Conservation (phyloP, 257 asterid species). For the Solanum habrochaites region DNA sequence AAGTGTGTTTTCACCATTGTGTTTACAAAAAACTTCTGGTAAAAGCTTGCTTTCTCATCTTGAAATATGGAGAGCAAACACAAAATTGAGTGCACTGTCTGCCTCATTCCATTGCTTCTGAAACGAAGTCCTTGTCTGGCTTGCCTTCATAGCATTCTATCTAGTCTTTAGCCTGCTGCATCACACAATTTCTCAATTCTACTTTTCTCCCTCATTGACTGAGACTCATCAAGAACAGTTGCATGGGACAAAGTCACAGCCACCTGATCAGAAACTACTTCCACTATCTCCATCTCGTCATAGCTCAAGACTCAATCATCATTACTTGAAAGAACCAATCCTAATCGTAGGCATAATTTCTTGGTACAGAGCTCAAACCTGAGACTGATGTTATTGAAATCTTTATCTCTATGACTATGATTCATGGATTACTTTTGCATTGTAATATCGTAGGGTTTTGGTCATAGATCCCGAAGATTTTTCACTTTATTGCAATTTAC, state of each 20-base stretch:
- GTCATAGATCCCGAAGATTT: background rate
- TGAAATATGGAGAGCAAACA: conserved; percentile 18
- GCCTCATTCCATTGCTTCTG: conserved; percentile 35
- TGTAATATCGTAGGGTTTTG: background rate
- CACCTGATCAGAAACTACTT: conserved; percentile 38
- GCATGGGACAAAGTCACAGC: conserved; percentile 33
- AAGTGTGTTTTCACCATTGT: conserved; percentile 13
- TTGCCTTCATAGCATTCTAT: conserved; percentile 28
- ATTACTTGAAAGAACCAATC: conserved; percentile 18
- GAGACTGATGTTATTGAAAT: background rate
- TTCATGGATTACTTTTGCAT: background rate
- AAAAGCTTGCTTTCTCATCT: conserved; percentile 12
- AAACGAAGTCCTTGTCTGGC: conserved; percentile 23
- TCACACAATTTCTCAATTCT: conserved; percentile 18
- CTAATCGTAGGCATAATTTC: background rate
- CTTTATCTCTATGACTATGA: background rate
- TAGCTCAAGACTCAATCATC: conserved; percentile 11
- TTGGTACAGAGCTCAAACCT: background rate
- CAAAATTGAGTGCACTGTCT: conserved; percentile 22
- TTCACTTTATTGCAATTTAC: background rate
- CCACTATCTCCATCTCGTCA: conserved; percentile 30
- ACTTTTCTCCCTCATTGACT: conserved; percentile 21
- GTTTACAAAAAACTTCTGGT: conserved; percentile 25
- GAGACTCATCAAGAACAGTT: conserved; percentile 32
- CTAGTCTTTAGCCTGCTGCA: conserved; percentile 24